These are phyloP conservation scores for Collybia sp. DNA, from an alignment of 768 basidiomycete species.

Conservation along the genomic window DNA sequence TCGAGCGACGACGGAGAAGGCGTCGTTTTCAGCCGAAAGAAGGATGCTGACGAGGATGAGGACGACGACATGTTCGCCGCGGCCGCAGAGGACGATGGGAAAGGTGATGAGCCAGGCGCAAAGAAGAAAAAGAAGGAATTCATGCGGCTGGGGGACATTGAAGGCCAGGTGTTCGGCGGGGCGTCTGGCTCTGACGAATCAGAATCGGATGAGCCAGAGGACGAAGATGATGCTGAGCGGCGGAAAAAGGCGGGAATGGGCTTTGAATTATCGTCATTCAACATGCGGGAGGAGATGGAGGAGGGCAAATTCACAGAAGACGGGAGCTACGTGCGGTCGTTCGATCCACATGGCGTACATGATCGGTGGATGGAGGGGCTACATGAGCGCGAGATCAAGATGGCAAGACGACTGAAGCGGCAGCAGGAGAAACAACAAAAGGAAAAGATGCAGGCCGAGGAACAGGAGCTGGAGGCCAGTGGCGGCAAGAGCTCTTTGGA, in stretches of 20 bases:
- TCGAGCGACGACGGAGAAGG: slow-evolving; percentile 93
- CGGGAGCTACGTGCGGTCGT: slow-evolving; percentile 79
- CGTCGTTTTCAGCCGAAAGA: slow-evolving; percentile 80
- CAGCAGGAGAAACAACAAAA: slow-evolving; percentile 69
- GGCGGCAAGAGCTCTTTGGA: slow-evolving; percentile 65
- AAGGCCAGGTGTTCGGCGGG: slow-evolving; percentile 88
- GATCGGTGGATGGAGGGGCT: slow-evolving; percentile 96
- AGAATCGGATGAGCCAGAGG: slow-evolving; percentile 49
- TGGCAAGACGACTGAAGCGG: slow-evolving; percentile 71
- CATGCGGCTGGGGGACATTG: slow-evolving; percentile 89
- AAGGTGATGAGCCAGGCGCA: slow-evolving; percentile 28
- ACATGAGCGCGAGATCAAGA: slow-evolving; percentile 81
- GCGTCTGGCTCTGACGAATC: slow-evolving; percentile 37
- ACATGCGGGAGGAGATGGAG: slow-evolving; percentile 99
- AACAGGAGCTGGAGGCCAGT: slow-evolving; percentile 63
- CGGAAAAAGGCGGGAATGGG: slow-evolving; percentile 88
- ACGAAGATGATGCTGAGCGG: slow-evolving; percentile 78
- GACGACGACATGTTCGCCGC: slow-evolving; percentile 78
- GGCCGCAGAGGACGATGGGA: slow-evolving; percentile 49
- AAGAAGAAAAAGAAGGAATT: slow-evolving; percentile 58
- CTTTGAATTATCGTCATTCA: slow-evolving; percentile 90
- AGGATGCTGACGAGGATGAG: slow-evolving; percentile 45
- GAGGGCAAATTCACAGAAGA: slow-evolving; percentile 97
- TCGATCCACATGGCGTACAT: slow-evolving; percentile 88
- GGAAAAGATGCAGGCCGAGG: slow-evolving; percentile 68